These are phyloP conservation scores for Linum usitatissimum DNA, from an alignment of 345 rosid species.

Conservation along the genomic window DNA sequence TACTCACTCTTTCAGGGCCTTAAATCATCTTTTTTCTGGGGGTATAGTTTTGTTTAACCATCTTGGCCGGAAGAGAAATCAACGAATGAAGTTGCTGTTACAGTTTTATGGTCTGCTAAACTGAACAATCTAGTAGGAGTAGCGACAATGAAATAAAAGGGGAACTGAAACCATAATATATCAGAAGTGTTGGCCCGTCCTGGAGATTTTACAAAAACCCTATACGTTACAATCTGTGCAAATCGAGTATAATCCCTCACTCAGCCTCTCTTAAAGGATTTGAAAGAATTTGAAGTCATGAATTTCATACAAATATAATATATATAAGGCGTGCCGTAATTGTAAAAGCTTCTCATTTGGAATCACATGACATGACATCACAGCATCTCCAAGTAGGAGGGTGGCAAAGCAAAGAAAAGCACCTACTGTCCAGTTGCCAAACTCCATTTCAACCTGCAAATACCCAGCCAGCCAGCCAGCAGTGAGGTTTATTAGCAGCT, in stretches of 20 bases:
- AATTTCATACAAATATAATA: constrained; percentile 13
- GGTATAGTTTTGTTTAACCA: no score
- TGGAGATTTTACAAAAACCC: not conserved
- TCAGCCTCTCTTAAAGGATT: constrained; percentile 11
- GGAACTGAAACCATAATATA: not conserved
- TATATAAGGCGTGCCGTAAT: constrained; percentile 13
- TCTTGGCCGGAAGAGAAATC: no score
- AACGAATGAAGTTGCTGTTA: no score
- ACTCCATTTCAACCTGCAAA: constrained; percentile 17
- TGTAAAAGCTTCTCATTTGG: constrained; percentile 11
- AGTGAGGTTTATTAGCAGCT: not conserved
- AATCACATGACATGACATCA: not conserved
- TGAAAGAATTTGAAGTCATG: constrained; percentile 13
- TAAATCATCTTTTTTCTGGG: no score
- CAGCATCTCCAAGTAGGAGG: constrained; percentile 8
- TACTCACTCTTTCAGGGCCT: no score
- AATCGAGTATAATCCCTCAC: constrained; percentile 5
- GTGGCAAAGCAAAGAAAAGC: no score
- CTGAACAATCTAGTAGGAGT: no score
- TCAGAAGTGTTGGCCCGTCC: no score
- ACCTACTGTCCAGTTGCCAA: constrained; percentile 8
- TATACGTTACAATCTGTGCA: constrained; percentile 17
- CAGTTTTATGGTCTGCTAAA: no score
- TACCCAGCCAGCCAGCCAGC: not conserved
- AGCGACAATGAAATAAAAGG: not conserved